Evolutionary conservation across 106 monocot genomes (phyloP).

Genomic region (Dendrobium huoshanense): DNA sequence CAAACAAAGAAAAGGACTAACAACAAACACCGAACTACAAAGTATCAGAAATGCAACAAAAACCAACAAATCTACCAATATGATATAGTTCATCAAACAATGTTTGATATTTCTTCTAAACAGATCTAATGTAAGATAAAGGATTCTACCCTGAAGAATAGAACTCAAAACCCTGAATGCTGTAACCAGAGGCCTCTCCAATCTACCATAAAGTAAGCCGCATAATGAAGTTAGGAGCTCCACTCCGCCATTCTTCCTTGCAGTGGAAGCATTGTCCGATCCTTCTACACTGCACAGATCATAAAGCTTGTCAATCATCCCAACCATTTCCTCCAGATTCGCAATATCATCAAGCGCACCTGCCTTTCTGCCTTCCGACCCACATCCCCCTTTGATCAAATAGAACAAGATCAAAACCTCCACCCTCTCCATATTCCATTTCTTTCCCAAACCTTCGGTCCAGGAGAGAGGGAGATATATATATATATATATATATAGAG

Average conservation of each 20-base stretch:
- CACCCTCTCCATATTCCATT: no score
- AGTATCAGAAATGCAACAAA: background rate
- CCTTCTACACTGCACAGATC: slow-evolving; percentile 41
- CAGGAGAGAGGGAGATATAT: no score
- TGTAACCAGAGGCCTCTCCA: slow-evolving; percentile 26
- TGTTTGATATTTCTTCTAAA: slow-evolving; percentile 2
- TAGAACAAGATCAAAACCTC: no score
- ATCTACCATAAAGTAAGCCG: slow-evolving; percentile 14
- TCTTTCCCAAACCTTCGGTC: no score
- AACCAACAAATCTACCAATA: background rate
- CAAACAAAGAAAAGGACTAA: background rate
- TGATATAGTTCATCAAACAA: background rate
- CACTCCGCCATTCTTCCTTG: slow-evolving; percentile 65
- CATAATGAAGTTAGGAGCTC: slow-evolving; percentile 54
- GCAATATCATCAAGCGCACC: background rate
- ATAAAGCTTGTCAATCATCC: slow-evolving; percentile 39
- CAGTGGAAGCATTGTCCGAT: slow-evolving; percentile 49
- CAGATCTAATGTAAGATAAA: background rate
- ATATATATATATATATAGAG: no score
- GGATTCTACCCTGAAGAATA: slow-evolving; percentile 36
- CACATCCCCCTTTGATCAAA: no score
- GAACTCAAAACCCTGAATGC: slow-evolving; percentile 42
- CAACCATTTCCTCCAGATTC: slow-evolving; percentile 19
- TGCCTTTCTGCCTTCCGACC: background rate
- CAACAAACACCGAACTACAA: background rate